These are phyloP conservation scores for Meredithiella fracta DNA, from an alignment of 2,329 filamentous ascomycete species.

Conservation along the genomic window DNA sequence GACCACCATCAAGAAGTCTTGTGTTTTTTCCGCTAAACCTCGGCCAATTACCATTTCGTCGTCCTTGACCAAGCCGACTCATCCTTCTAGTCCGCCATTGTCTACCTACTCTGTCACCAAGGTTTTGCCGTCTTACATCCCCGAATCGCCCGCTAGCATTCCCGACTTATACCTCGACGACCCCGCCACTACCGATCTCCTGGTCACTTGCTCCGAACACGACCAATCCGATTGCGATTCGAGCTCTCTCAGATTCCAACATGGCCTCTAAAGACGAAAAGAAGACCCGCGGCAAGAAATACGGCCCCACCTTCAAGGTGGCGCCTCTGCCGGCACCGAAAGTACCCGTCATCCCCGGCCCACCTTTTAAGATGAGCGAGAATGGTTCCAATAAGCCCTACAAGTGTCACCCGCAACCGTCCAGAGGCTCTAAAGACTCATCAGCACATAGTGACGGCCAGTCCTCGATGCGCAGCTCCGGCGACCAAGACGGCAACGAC, in stretches of 20 bases:
- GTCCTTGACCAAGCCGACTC: neutral
- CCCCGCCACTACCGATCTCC: neutral
- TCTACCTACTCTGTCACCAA: neutral
- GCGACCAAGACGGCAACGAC: slow-evolving; percentile 14
- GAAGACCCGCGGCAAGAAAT: slow-evolving; percentile 13
- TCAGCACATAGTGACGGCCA: neutral
- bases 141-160: slow-evolving; percentile 12
- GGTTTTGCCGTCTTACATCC: neutral
- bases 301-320: slow-evolving; percentile 14
- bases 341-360: slow-evolving; percentile 12
- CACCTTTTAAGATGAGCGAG: slow-evolving; percentile 15
- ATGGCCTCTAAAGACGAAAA: slow-evolving; percentile 12
- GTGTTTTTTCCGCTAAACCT: slow-evolving; percentile 4
- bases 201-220: neutral
- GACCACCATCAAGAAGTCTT: slow-evolving; percentile 11
- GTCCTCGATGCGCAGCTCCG: neutral
- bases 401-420: slow-evolving; percentile 10
- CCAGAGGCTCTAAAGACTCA: slow-evolving; percentile 1
- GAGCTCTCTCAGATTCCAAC: neutral
- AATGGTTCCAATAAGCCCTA: slow-evolving; percentile 14
- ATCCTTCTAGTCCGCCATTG: slow-evolving; percentile 2
- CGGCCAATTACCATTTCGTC: slow-evolving; percentile 7
- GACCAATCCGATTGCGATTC: neutral
- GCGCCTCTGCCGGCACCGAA: slow-evolving; percentile 12
- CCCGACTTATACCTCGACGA: slow-evolving; percentile 7